These are phyloP conservation scores for Acorus calamus DNA, from an alignment of 106 monocot species.

Conservation along the genomic window DNA sequence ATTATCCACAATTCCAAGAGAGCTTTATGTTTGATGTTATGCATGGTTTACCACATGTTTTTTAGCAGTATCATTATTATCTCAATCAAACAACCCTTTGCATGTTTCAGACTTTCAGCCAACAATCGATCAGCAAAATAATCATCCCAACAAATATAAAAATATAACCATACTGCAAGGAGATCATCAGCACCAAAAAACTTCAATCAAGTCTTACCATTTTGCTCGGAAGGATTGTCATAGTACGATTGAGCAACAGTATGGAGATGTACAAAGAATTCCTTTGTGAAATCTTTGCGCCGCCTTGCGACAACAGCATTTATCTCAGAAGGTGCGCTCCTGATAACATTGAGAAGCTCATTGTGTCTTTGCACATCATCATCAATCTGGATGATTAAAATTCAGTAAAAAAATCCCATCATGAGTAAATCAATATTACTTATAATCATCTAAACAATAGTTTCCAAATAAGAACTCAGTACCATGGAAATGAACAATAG, in stretches of 20 bases:
- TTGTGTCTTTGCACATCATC: constrained; percentile 76
- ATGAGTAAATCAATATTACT: neutral
- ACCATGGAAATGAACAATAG: neutral
- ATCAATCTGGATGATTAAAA: constrained; percentile 42
- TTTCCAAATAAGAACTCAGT: too few relatives aligned
- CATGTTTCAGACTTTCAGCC: too few relatives aligned
- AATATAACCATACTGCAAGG: neutral
- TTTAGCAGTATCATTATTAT: too few relatives aligned
- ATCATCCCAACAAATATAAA: too few relatives aligned
- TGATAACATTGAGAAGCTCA: constrained; percentile 56
- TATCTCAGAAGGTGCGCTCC: constrained; percentile 33
- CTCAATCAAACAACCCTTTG: too few relatives aligned
- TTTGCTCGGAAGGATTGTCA: constrained; percentile 51
- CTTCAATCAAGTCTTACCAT: constrained; percentile 31
- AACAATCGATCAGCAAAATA: too few relatives aligned
- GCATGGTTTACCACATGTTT: too few relatives aligned
- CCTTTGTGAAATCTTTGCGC: constrained; percentile 87
- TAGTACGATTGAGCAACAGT: constrained; percentile 59
- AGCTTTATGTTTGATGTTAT: too few relatives aligned
- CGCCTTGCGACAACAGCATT: constrained; percentile 45
- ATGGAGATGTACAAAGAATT: constrained; percentile 78
- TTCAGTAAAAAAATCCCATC: neutral
- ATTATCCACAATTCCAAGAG: too few relatives aligned
- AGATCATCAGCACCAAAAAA: neutral
- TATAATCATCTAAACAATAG: too few relatives aligned